Base-by-base conservation (phyloP, 306 rosid genomes). In the Potentilla sterilis region DNA sequence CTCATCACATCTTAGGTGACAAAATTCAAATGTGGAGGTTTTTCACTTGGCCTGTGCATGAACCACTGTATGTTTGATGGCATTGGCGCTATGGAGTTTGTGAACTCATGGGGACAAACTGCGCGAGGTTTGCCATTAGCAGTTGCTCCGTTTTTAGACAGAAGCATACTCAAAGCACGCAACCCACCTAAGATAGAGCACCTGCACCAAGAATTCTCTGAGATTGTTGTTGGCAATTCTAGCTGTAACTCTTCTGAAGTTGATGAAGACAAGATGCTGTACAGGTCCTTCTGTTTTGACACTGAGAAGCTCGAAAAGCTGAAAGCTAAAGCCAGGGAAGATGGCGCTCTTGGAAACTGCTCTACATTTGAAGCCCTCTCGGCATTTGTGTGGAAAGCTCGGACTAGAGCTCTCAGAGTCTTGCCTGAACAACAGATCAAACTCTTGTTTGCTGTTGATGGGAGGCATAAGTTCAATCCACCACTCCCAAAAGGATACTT, bases 371-470 rank as follows among this genome's bases (percentile, higher is more conserved):
- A 90, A 80, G 96, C 86, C 3, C 91, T 94, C 52, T 79, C 97
- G 6, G 95, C 75, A n/a, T 91, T 91, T 63, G 96, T 94, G 7
- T 94, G 98, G 97, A 87, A 78, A 67, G 81, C 96, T n/a, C 74
- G 98, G 79, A 91, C 90, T 2, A 79, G 70, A 73, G 89, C 96
- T 0, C 72, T 94, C 3, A 75, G 77, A 62, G 55, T 94, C 87
- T 24, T 79, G 9, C 88, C 96, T 21, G 79, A 94, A 8, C 96
- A 94, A 42, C 65, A 85, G 64, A 91, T 90, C 21, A 91, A 94
- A 79, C 90, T 94, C 16, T 89, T 91, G 43, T 89, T 94, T 67
- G 95, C 96, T 3, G 98, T 90, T 28, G 94, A 94, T 70, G 94
- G 93, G 48, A 80, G 95, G 84, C 63, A 81, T 1, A 88, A 82